Percentiles rank a stretch among this genome's conserved stretches.
These are phyloP conservation scores for Aspergillus quadrilineatus DNA, from an alignment of 2,329 filamentous ascomycete species.

Conservation along the genomic window DNA sequence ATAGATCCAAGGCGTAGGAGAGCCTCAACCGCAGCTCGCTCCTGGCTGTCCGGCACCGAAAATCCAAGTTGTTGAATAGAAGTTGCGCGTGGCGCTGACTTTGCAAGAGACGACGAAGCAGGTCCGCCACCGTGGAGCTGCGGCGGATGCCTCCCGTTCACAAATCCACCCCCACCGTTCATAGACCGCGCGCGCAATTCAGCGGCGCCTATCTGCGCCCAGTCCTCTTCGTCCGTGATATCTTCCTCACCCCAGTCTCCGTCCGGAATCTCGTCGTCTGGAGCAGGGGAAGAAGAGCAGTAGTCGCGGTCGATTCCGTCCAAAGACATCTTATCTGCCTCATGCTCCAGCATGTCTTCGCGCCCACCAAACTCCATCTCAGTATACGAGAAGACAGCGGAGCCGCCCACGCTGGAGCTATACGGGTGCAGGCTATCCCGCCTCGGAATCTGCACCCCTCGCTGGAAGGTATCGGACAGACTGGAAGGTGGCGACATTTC, in stretches of 20 bases:
- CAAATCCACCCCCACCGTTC: conserved; percentile 46
- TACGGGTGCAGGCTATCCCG: conserved; percentile 44
- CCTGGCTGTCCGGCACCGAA: conserved; percentile 39
- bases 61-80: conserved; percentile 35
- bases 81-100: conserved; percentile 40
- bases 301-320: conserved; percentile 65
- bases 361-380: conserved; percentile 62
- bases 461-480: conserved; percentile 45
- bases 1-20: conserved; percentile 50
- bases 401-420: conserved; percentile 66
- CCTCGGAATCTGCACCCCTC: conserved; percentile 50
- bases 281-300: conserved; percentile 72
- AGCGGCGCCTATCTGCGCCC: conserved; percentile 84
- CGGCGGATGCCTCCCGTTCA: conserved; percentile 34
- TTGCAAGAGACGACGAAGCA: conserved; percentile 39
- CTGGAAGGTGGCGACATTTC: conserved; percentile 53
- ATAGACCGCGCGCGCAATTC: conserved; percentile 69
- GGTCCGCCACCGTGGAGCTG: conserved; percentile 34
- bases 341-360: conserved; percentile 71
- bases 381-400: conserved; percentile 70
- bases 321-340: conserved; percentile 93
- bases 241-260: conserved; percentile 83
- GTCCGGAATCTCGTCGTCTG: conserved; percentile 63
- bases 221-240: conserved; percentile 93
- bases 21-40: conserved; percentile 51